Conservation (phyloP, 345 rosid species). For the Psidium friedrichsthalianum region DNA sequence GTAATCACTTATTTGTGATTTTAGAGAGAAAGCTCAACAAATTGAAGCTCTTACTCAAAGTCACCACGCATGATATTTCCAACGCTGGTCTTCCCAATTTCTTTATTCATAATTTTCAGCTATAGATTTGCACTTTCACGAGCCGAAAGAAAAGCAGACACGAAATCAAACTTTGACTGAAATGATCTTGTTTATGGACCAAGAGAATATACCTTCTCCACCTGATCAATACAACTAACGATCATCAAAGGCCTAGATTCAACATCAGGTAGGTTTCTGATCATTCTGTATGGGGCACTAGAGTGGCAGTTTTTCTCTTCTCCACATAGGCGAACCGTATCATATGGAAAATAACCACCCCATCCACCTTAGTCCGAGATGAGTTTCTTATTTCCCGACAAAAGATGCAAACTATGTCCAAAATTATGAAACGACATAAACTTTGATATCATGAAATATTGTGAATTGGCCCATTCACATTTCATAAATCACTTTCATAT, state of each 20-base stretch:
- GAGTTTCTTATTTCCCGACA: not conserved
- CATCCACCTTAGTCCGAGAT: conserved; percentile 60
- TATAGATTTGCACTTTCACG: not conserved
- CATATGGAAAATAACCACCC: conserved; percentile 95
- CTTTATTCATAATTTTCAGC: not conserved
- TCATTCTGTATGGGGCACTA: conserved; percentile 70
- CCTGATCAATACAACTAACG: conserved; percentile 82
- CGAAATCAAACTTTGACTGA: not conserved
- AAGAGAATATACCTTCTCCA: conserved; percentile 50
- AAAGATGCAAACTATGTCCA: conserved; percentile 5
- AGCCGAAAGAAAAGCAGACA: not conserved
- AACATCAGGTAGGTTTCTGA: conserved; percentile 81
- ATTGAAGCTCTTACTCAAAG: not conserved
- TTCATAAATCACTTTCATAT: no score
- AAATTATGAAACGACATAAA: not conserved
- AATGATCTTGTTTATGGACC: not conserved
- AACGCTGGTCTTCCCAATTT: not conserved
- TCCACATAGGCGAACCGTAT: conserved; percentile 81
- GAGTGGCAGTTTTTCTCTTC: conserved; percentile 73
- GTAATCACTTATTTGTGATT: not conserved
- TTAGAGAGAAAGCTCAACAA: not conserved
- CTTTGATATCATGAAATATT: not conserved
- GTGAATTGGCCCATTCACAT: no score
- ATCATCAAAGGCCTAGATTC: conserved; percentile 94
- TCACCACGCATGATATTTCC: not conserved